Evolutionary conservation across 148 eudicot genomes (phyloP).

Genomic region (Arbutus unedo): DNA sequence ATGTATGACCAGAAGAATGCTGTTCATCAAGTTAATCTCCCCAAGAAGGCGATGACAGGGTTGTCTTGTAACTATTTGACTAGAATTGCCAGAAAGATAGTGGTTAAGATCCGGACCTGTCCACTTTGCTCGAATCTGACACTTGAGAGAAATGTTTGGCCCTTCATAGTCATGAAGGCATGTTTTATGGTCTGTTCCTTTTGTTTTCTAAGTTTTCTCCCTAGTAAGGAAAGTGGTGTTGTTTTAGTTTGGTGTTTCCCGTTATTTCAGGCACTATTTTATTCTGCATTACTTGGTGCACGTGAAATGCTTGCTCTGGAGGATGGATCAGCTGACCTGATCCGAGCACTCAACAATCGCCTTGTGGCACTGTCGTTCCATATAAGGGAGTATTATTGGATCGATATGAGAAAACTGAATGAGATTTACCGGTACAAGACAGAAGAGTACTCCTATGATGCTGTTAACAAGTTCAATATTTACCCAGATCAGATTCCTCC

Average conservation of each 20-base stretch:
- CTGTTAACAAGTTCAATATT: conserved; percentile 65
- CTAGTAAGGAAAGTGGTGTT: not conserved
- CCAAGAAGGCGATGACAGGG: not conserved
- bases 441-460: conserved; percentile 59
- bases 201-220: not conserved
- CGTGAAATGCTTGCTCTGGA: conserved; percentile 54
- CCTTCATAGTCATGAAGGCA: not conserved
- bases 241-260: not conserved
- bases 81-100: not conserved
- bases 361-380: conserved; percentile 60
- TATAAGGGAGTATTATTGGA: conserved; percentile 57
- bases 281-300: conserved; percentile 53
- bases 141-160: not conserved
- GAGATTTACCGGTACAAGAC: conserved; percentile 66
- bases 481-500: conserved; percentile 63
- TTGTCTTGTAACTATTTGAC: not conserved
- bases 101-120: not conserved
- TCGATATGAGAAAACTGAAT: conserved; percentile 49
- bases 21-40: not conserved
- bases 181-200: not conserved
- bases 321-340: conserved; percentile 51
- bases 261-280: conserved; percentile 42
- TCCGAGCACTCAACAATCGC: conserved; percentile 51
- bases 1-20: not conserved
- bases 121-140: not conserved